phyloP scores from a whole-genome alignment of 306 rosid genomes.

The Cucumis sativus region Cucumber_9930_V3 NC_026656.2:22234001-22234500 shows the following conservation, averaged over 20 bases:
- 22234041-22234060: neutral
- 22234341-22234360: conserved; percentile 54
- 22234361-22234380: conserved; percentile 3
- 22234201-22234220: conserved; percentile 41
- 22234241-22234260: conserved; percentile 51
- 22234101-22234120: neutral
- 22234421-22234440: neutral
- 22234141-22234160: neutral
- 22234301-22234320: conserved; percentile 88
- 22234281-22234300: conserved; percentile 69
- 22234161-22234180: neutral
- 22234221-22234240: conserved; percentile 84
- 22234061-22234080: neutral
- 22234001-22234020: too few relatives aligned
- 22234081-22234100: neutral
- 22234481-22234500: neutral
- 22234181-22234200: neutral
- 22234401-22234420: neutral
- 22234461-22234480: neutral
- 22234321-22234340: conserved; percentile 97
- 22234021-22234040: neutral
- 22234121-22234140: neutral
- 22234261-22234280: conserved; percentile 86
- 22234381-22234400: neutral
- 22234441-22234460: neutral